These are phyloP conservation scores for Penicillium frequentans DNA, from an alignment of 2,329 filamentous ascomycete species.

Conservation along the genomic window DNA sequence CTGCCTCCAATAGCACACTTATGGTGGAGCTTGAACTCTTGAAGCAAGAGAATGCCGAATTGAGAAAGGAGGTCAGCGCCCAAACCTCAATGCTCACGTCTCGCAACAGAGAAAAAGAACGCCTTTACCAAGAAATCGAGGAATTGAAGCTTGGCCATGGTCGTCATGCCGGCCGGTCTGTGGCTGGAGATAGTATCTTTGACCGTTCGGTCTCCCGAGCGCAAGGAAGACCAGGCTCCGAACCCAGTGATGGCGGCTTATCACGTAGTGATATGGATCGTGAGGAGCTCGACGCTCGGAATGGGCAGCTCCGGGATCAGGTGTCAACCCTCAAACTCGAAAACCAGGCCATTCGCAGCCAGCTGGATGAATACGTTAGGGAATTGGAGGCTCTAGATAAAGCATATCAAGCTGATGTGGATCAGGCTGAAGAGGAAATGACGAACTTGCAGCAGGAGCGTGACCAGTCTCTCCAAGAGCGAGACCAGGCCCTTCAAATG, in stretches of 20 bases:
- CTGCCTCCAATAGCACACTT: conserved; percentile 65
- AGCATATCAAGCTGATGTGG: conserved; percentile 76
- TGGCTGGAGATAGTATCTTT: conserved; percentile 82
- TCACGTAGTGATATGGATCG: conserved; percentile 74
- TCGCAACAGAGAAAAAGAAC: conserved; percentile 89
- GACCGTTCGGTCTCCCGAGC: conserved; percentile 91
- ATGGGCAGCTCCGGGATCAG: conserved; percentile 81
- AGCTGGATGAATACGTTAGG: conserved; percentile 74
- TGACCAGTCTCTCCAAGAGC: conserved; percentile 80
- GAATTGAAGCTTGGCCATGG: conserved; percentile 87
- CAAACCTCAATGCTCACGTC: conserved; percentile 98
- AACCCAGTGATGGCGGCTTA: conserved; percentile 66
- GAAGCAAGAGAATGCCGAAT: conserved; percentile 86
- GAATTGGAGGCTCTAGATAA: conserved; percentile 75
- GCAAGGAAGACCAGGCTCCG: conserved; percentile 70
- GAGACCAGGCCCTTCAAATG: conserved; percentile 78
- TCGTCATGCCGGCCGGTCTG: conserved; percentile 60
- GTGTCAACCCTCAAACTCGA: conserved; percentile 82
- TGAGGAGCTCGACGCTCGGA: conserved; percentile 81
- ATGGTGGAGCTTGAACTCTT: conserved; percentile 84
- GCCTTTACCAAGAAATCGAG: conserved; percentile 94
- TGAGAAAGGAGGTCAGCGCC: conserved; percentile 87
- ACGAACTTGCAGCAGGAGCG: conserved; percentile 78
- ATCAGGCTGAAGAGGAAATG: conserved; percentile 76
- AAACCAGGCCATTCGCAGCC: conserved; percentile 83